A percentile compares a stretch with the other conserved stretches of the same genome.
These are phyloP conservation scores for Rhododendron kiyosumense DNA, from an alignment of 148 eudicot species.

Conservation along the genomic window DNA sequence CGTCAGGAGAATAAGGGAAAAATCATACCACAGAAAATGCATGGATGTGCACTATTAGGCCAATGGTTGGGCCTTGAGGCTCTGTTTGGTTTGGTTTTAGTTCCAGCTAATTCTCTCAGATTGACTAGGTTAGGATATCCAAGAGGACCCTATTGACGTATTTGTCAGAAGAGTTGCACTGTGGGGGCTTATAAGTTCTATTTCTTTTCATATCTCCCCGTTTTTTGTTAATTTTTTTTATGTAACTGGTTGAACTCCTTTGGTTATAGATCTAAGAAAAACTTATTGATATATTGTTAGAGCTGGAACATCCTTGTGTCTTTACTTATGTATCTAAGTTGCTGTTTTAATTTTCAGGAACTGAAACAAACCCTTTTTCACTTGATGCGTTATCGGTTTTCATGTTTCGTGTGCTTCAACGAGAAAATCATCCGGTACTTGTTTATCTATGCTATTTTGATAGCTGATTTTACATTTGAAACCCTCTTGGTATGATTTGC, in stretches of 20 bases:
- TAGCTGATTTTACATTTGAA: background rate
- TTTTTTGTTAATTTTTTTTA: background rate
- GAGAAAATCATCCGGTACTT: conserved; percentile 88
- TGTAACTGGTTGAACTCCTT: background rate
- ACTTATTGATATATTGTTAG: background rate
- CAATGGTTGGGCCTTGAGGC: background rate
- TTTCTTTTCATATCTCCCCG: background rate
- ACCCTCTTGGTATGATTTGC: background rate
- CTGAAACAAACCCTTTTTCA: conserved; percentile 79
- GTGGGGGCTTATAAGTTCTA: background rate
- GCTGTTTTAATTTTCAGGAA: conserved; percentile 41
- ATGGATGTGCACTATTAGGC: background rate
- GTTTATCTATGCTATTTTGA: background rate
- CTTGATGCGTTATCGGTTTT: conserved; percentile 89
- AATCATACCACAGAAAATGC: background rate
- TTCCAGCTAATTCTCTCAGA: background rate
- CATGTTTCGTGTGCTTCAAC: conserved; percentile 73
- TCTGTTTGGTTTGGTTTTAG: background rate
- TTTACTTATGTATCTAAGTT: background rate
- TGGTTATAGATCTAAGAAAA: background rate
- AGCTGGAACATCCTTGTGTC: background rate
- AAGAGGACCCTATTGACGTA: background rate
- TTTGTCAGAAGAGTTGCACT: background rate
- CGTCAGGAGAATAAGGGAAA: background rate
- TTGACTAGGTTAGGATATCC: background rate